Base-by-base conservation (phyloP, 2,329 filamentous ascomycete genomes). In the Colletotrichum incanum region DNA sequence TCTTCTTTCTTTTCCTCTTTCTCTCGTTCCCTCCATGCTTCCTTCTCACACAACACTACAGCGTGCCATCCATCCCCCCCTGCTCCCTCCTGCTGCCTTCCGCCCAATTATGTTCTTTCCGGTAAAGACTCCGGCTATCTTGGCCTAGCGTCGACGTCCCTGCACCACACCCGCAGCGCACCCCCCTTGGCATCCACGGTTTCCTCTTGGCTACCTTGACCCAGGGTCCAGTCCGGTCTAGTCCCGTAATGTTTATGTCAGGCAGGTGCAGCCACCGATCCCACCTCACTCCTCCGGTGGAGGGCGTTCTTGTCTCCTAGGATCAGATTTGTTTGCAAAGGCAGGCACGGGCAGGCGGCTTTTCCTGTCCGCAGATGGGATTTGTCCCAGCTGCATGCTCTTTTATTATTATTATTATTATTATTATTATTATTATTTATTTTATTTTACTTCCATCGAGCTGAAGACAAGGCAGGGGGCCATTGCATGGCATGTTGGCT, bases 61-160 rank as follows among this genome's bases (percentile, higher is more conserved):
- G 11, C 14, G 31, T 37, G n/a, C 12, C 12, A 12, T 43, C n/a
- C 12, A 7, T 39, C 28, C 7, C 28, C 31, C 31, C 14, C 28
- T 20, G 34, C 28, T 31, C 28, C 28, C 5, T 47, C 5, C 52
- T 55, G n/a, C 3, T 23, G n/a, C 31, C 34, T 50, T 26, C 6
- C 23, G 14, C 20, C 67, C 62, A 70, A 70, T 70, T 12, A 23
- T 50, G 28, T 59, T 41, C 37, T 16, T 39, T 26, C n/a, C 67
- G 55, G 63, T 45, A 39, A 54, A 66, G 55, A 34, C 62, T 66
- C 62, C 67, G 62, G 58, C 12, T 8, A 55, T 9, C 28, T 54
- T 20, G 50, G 41, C 41, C 23, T 62, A 28, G 34, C 34, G 50
- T 18, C 37, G 37, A 56, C 37, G 62, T 66, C 54, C 41, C 64